phyloP scores from a whole-genome alignment of 2,329 filamentous ascomycete genomes.

The Botrytis byssoidea region DNA sequence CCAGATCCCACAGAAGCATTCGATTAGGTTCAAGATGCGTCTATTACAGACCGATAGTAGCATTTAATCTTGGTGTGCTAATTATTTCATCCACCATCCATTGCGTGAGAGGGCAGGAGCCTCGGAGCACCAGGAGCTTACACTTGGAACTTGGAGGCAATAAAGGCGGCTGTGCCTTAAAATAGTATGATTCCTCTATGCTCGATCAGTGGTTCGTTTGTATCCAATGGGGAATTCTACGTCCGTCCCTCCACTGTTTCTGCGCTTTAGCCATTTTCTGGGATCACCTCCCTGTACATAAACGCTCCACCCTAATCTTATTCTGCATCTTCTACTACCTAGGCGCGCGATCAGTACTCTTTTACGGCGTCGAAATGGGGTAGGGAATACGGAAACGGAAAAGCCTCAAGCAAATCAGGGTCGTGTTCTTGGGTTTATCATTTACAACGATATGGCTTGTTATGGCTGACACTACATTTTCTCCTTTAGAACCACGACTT shows the following conservation, averaged over 20 bases:
- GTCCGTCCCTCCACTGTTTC: neutral
- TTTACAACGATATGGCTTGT: neutral
- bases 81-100: neutral
- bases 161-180: constrained; percentile 2
- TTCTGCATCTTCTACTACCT: constrained; percentile 6
- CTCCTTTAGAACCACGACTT: constrained; percentile 12
- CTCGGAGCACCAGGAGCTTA: neutral
- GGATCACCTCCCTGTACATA: constrained; percentile 12
- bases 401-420: constrained; percentile 1
- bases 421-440: neutral
- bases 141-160: neutral
- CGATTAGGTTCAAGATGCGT: neutral
- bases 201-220: constrained; percentile 3
- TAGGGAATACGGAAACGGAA: constrained; percentile 2
- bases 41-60: neutral
- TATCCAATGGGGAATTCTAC: neutral
- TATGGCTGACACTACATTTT: constrained; percentile 10
- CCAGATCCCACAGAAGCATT: neutral
- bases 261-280: constrained; percentile 14
- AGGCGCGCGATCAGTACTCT: constrained; percentile 13
- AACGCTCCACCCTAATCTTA: constrained; percentile 20
- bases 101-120: neutral
- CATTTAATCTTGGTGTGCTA: neutral
- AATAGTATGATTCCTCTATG: constrained; percentile 10
- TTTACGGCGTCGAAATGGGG: constrained; percentile 3